Conservation (phyloP, 768 basidiomycete genomes). For the Lentinus brumalis region DNA sequence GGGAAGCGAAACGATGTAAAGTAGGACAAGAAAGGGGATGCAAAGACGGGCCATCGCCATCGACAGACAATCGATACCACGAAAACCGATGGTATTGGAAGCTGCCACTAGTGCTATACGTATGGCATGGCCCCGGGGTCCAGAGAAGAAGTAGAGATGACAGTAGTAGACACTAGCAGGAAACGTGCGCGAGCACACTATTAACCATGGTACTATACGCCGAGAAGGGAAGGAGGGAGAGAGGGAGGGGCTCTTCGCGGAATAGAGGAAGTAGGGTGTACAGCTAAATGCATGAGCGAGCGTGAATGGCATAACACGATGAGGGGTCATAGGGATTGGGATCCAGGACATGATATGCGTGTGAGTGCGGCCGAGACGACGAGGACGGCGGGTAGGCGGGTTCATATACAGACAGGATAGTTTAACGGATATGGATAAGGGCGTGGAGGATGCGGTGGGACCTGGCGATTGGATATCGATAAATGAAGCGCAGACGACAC, state of each 20-base stretch:
- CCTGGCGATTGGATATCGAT: constrained; percentile 5
- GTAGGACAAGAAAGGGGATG: too few relatives aligned
- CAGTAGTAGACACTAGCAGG: not conserved
- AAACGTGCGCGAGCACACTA: not conserved
- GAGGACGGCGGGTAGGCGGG: not conserved
- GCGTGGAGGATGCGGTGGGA: not conserved
- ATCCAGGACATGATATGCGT: constrained; percentile 16
- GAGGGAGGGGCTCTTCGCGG: not conserved
- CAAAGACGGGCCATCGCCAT: too few relatives aligned
- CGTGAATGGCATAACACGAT: constrained; percentile 16
- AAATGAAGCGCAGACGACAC: constrained; percentile 20
- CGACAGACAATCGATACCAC: not conserved
- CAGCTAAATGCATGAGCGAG: constrained; percentile 14
- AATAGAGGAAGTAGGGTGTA: constrained; percentile 20
- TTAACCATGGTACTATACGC: not conserved
- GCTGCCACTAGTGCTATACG: not conserved
- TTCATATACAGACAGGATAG: constrained; percentile 4
- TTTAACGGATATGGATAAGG: constrained; percentile 7
- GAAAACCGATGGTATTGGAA: not conserved
- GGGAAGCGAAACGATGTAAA: too few relatives aligned
- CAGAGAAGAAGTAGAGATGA: not conserved
- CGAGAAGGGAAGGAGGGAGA: not conserved
- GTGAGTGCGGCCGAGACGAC: constrained; percentile 2
- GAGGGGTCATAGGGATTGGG: constrained; percentile 18
- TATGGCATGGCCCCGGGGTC: not conserved